Conservation (phyloP, 1,284 basidiomycete species). For the Agaricales sp. region DNA sequence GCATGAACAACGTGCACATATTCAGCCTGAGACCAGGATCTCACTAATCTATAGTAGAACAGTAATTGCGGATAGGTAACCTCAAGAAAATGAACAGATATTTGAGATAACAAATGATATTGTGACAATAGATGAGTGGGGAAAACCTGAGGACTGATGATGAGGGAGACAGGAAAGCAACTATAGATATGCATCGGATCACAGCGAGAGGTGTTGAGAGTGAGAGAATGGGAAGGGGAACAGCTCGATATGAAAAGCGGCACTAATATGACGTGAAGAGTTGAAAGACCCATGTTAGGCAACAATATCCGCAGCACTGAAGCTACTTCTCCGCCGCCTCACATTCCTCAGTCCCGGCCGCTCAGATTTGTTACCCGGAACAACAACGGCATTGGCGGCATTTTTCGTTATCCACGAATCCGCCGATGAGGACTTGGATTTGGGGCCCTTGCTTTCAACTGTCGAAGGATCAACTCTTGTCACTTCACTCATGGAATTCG, state of each 20-base stretch:
- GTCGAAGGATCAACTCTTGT: constrained; percentile 28
- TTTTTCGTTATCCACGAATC: constrained; percentile 70
- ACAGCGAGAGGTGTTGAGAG: too few species aligned
- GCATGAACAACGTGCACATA: too few species aligned
- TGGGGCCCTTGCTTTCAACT: constrained; percentile 16
- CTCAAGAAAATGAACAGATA: too few species aligned
- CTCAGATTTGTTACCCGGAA: constrained; percentile 54
- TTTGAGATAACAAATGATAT: too few species aligned
- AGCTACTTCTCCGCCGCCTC: constrained; percentile 68
- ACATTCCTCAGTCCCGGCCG: constrained; percentile 61
- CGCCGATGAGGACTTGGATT: constrained; percentile 17
- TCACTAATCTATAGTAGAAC: too few species aligned
- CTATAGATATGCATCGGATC: too few species aligned
- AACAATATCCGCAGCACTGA: constrained; percentile 72
- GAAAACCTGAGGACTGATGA: not conserved
- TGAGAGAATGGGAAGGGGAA: not conserved
- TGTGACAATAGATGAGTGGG: not conserved
- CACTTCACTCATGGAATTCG: constrained; percentile 42
- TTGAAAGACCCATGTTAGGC: constrained; percentile 33
- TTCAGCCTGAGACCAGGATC: too few species aligned
- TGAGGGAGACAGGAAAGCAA: not conserved
- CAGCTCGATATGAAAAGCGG: constrained; percentile 2
- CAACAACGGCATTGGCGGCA: constrained; percentile 47
- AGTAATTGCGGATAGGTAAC: too few species aligned
- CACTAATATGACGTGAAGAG: constrained; percentile 3